Evolutionary conservation across 208 protist species (phyloP).

Genomic region (Strigomonas culicis): DNA sequence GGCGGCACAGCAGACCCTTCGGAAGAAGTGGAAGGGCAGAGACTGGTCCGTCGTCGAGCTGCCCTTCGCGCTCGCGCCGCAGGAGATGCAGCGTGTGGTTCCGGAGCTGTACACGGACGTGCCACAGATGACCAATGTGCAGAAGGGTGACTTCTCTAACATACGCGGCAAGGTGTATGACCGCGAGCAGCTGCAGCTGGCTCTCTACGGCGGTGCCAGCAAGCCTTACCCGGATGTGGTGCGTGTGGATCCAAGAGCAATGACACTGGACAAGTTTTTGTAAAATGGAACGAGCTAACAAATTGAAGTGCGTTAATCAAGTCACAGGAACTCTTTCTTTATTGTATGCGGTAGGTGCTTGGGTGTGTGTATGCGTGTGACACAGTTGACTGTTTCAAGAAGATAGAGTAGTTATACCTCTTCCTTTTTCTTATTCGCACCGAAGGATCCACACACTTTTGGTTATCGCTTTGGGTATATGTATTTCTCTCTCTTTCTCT

Average conservation of each 20-base stretch:
- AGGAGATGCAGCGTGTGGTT: conserved; percentile 76
- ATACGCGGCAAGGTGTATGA: conserved; percentile 84
- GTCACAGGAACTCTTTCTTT: neutral
- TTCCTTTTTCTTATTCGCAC: neutral
- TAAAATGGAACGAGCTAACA: conserved; percentile 18
- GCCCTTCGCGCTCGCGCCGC: conserved; percentile 76
- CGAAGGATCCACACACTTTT: conserved; percentile 3
- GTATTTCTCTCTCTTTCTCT: conserved; percentile 9
- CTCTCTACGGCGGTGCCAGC: conserved; percentile 42
- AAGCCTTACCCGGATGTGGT: conserved; percentile 62
- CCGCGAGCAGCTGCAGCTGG: conserved; percentile 57
- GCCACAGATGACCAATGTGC: conserved; percentile 62
- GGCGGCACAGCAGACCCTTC: conserved; percentile 83
- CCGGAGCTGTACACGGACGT: conserved; percentile 88
- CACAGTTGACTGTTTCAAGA: no score
- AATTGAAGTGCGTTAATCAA: neutral
- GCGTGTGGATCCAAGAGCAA: conserved; percentile 39
- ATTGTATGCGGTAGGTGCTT: conserved; percentile 5
- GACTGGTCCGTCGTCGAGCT: conserved; percentile 89
- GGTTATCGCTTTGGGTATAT: neutral
- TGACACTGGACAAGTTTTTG: conserved; percentile 82
- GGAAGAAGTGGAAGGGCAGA: conserved; percentile 83
- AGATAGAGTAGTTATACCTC: neutral
- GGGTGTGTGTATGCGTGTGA: conserved; percentile 9
- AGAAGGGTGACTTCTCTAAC: conserved; percentile 64